phyloP scores from a whole-genome alignment of 768 basidiomycete genomes.

The Lactarius quietus region DNA sequence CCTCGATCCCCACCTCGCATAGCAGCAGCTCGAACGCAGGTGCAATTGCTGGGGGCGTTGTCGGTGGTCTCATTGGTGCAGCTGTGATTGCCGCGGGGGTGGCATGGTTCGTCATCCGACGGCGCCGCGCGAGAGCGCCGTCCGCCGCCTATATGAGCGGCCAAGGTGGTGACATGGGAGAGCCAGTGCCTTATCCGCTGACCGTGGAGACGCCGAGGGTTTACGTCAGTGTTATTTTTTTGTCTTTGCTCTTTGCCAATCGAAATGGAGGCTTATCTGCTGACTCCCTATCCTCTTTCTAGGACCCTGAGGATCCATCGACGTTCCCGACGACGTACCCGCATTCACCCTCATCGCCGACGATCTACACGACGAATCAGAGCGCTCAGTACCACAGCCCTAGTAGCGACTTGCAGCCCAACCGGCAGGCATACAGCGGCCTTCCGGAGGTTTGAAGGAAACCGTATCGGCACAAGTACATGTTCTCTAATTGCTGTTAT shows the following conservation, averaged over 20 bases:
- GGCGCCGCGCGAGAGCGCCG: slow-evolving; percentile 30
- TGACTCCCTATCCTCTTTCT: neutral
- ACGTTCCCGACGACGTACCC: slow-evolving; percentile 26
- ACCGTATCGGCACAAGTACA: too few relatives aligned
- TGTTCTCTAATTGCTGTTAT: neutral
- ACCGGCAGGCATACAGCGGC: slow-evolving; percentile 14
- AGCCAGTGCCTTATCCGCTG: too few relatives aligned
- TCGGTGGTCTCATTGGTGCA: slow-evolving; percentile 49
- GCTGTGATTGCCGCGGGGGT: slow-evolving; percentile 39
- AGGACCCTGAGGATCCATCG: slow-evolving; percentile 27
- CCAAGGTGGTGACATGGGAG: slow-evolving; percentile 6
- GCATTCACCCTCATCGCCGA: slow-evolving; percentile 12
- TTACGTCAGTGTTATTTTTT: slow-evolving; percentile 19
- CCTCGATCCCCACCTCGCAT: neutral
- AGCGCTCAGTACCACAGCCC: slow-evolving; percentile 1
- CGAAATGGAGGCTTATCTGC: too few relatives aligned
- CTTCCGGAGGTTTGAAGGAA: slow-evolving; percentile 23
- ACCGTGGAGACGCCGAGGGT: slow-evolving; percentile 7
- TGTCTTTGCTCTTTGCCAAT: neutral
- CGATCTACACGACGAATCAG: slow-evolving; percentile 11
- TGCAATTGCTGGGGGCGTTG: slow-evolving; percentile 62
- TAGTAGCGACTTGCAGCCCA: slow-evolving; percentile 2
- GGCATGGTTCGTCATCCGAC: slow-evolving; percentile 40
- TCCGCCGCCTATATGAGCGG: slow-evolving; percentile 24
- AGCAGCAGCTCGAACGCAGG: slow-evolving; percentile 42